phyloP scores from a whole-genome alignment of 441 rosid genomes.

The Adansonia rubrostipa region DNA sequence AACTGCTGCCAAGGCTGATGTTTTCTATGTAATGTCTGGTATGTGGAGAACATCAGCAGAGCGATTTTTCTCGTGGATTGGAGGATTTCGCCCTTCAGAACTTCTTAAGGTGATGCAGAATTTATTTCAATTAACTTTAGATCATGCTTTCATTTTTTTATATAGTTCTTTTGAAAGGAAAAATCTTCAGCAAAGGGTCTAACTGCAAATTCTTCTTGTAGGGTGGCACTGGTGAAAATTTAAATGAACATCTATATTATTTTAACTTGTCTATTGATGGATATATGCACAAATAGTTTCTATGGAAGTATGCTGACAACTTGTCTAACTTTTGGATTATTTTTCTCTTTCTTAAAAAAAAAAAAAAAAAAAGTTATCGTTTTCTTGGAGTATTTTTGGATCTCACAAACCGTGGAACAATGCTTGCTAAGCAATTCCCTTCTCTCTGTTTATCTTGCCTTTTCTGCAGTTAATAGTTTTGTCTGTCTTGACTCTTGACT shows the following conservation, averaged over 20 bases:
- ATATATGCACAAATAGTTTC: neutral
- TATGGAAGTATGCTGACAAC: neutral
- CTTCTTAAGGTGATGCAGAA: slow-evolving; percentile 58
- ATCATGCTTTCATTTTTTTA: neutral
- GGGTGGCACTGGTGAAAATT: neutral
- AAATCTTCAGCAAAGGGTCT: neutral
- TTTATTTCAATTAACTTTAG: neutral
- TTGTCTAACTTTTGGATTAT: neutral
- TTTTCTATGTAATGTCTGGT: slow-evolving; percentile 66
- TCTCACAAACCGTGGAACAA: neutral
- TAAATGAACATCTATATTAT: neutral
- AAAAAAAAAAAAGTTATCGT: too few relatives aligned
- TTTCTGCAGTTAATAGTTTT: neutral
- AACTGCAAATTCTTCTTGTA: neutral
- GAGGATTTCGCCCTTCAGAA: slow-evolving; percentile 70
- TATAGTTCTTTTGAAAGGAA: neutral
- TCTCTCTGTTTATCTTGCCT: neutral
- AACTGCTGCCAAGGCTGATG: slow-evolving; percentile 59
- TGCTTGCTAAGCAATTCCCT: neutral
- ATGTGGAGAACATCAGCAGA: slow-evolving; percentile 69
- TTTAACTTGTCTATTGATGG: neutral
- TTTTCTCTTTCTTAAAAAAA: neutral
- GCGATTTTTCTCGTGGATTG: slow-evolving; percentile 69
- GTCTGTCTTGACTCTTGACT: neutral
- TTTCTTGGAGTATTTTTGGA: too few relatives aligned